These are phyloP conservation scores for Austropuccinia psidii DNA, from an alignment of 1,284 basidiomycete genomes.

Conservation along the genomic window DNA sequence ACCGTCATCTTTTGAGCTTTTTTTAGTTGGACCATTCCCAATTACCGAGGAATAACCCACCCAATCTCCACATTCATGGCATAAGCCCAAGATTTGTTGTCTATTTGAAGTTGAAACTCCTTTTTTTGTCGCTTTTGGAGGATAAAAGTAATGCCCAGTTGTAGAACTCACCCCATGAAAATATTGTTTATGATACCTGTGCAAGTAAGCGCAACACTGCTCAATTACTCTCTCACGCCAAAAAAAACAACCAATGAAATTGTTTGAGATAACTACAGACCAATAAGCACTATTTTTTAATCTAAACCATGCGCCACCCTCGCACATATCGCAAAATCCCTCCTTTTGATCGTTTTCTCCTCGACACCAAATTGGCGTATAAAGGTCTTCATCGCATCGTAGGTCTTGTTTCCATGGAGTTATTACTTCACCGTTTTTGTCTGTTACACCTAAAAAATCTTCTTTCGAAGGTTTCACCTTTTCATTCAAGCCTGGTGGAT, in stretches of 20 bases:
- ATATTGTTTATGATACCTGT: conserved; percentile 35
- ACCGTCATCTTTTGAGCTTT: background rate
- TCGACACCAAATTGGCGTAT: conserved; percentile 36
- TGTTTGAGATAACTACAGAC: background rate
- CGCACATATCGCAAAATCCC: conserved; percentile 36
- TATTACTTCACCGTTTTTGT: conserved; percentile 19
- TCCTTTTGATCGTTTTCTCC: conserved; percentile 36
- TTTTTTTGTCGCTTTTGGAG: conserved; percentile 24
- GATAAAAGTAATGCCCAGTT: conserved; percentile 35
- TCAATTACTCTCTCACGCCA: background rate
- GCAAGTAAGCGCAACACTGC: background rate
- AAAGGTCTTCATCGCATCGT: conserved; percentile 30
- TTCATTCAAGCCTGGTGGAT: conserved; percentile 27
- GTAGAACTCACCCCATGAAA: conserved; percentile 35
- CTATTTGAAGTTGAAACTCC: conserved; percentile 30
- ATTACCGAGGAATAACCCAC: conserved; percentile 24
- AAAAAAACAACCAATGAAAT: background rate
- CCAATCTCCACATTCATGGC: conserved; percentile 32
- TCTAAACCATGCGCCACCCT: conserved; percentile 33
- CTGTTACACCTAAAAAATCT: conserved; percentile 1
- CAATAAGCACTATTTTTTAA: conserved; percentile 36
- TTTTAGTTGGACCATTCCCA: background rate
- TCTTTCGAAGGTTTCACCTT: background rate
- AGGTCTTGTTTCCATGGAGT: conserved; percentile 32
- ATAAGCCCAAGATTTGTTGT: conserved; percentile 25